phyloP scores from a whole-genome alignment of 2,329 filamentous ascomycete genomes.

The Didymella pomorum region DNA sequence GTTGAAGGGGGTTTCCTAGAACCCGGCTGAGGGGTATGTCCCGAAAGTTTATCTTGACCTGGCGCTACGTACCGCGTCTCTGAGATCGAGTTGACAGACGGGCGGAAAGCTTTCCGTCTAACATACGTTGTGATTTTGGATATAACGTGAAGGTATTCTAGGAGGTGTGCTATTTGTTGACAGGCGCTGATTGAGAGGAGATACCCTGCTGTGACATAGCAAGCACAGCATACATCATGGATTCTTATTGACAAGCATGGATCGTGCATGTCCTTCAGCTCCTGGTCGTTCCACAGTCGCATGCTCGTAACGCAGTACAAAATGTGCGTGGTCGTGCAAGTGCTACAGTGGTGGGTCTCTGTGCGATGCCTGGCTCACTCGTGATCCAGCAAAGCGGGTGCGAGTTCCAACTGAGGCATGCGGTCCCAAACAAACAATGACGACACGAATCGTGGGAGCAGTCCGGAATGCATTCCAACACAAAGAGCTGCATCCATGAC shows the following conservation, averaged over 20 bases:
- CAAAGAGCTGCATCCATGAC: not conserved
- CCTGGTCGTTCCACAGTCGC: conserved; percentile 31
- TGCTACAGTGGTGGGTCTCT: conserved; percentile 10
- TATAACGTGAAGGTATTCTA: conserved; percentile 1
- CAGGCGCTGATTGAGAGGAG: conserved; percentile 26
- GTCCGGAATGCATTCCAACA: not conserved
- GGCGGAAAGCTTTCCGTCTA: conserved; percentile 6
- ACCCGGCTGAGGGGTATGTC: conserved; percentile 4
- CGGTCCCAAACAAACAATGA: conserved; percentile 15
- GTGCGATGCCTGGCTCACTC: conserved; percentile 26
- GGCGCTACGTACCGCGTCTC: conserved; percentile 13
- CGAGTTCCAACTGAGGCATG: conserved; percentile 24
- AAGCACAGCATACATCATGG: conserved; percentile 21
- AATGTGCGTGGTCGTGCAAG: conserved; percentile 26
- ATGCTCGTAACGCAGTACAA: conserved; percentile 34
- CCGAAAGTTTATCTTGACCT: conserved; percentile 16
- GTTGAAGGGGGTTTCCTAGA: conserved; percentile 1
- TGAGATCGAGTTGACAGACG: not conserved
- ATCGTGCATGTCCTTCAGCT: conserved; percentile 30
- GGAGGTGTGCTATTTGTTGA: conserved; percentile 13
- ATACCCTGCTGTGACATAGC: conserved; percentile 40
- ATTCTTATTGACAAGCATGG: conserved; percentile 23
- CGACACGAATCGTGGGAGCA: conserved; percentile 3
- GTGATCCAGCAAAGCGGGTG: conserved; percentile 21
- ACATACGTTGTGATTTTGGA: not conserved